phyloP scores from a whole-genome alignment of 352 stramenopile genomes.

The Pythium grandisporangium region DNA sequence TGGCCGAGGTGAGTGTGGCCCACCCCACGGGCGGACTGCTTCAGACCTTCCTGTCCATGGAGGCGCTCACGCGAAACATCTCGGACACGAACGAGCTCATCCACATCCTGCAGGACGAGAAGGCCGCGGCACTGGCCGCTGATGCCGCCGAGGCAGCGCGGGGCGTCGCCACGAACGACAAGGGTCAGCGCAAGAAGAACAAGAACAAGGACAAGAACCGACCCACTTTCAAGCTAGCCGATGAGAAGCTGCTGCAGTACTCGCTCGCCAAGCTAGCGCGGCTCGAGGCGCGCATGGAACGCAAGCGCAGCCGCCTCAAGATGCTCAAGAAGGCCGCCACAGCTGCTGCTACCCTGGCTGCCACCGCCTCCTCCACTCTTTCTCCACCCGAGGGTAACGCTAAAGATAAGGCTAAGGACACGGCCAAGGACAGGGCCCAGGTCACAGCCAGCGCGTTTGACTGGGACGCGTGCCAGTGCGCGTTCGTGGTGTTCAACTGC shows the following conservation, averaged over 20 bases:
- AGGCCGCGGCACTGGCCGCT: conserved; percentile 17
- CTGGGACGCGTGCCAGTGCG: conserved; percentile 56
- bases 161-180: not conserved
- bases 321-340: conserved; percentile 25
- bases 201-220: conserved; percentile 6
- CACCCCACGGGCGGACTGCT: conserved; percentile 69
- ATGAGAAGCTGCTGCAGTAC: conserved; percentile 26
- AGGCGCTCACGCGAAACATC: conserved; percentile 53
- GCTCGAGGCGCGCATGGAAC: conserved; percentile 24
- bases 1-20: conserved; percentile 78
- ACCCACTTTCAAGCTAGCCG: conserved; percentile 13
- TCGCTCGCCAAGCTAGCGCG: conserved; percentile 20
- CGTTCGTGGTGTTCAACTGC: conserved; percentile 86
- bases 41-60: conserved; percentile 60
- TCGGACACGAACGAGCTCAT: conserved; percentile 41
- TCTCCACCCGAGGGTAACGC: too few relatives aligned
- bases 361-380: too few relatives aligned
- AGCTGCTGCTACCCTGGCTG: too few relatives aligned
- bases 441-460: conserved; percentile 29
- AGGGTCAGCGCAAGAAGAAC: not conserved
- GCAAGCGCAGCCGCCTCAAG: conserved; percentile 62
- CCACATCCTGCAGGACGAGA: conserved; percentile 38
- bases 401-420: conserved; percentile 14
- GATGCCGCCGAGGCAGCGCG: too few relatives aligned
- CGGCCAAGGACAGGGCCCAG: conserved; percentile 1